Evolutionary conservation across 2,329 filamentous ascomycete species (phyloP).

Genomic region (Penicillium nordicum): DNA sequence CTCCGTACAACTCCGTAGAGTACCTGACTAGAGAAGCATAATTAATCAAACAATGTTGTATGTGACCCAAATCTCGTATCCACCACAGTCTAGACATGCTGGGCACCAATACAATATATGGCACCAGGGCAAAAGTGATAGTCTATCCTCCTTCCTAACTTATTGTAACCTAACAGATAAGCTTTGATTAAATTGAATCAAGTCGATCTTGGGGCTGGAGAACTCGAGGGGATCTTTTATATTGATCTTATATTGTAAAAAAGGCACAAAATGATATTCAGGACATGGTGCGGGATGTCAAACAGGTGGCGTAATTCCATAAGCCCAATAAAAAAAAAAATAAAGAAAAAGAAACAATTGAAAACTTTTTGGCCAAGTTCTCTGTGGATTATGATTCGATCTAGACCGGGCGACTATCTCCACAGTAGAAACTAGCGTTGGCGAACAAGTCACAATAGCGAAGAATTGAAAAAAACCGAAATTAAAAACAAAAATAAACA

Average conservation of each 20-base stretch:
- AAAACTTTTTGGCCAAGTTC: constrained; percentile 1
- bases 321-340: background rate
- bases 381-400: constrained; percentile 2
- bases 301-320: background rate
- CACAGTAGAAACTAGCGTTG: background rate
- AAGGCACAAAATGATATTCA: background rate
- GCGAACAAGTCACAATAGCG: constrained; percentile 1
- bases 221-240: background rate
- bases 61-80: constrained; percentile 2
- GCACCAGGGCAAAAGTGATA: background rate
- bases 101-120: background rate
- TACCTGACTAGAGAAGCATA: background rate
- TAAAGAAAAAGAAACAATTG: background rate
- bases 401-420: background rate
- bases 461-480: background rate
- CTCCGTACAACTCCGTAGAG: background rate
- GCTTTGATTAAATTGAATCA: background rate
- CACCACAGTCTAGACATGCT: background rate
- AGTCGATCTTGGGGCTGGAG: background rate
- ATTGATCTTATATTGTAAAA: background rate
- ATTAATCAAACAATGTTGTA: background rate
- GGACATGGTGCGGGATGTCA: constrained; percentile 1
- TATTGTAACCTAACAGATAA: background rate
- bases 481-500: background rate
- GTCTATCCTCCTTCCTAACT: constrained; percentile 3